These are phyloP conservation scores for Saturnispora quitensis DNA, from an alignment of 805 yeast genomes.

Conservation along the genomic window DNA sequence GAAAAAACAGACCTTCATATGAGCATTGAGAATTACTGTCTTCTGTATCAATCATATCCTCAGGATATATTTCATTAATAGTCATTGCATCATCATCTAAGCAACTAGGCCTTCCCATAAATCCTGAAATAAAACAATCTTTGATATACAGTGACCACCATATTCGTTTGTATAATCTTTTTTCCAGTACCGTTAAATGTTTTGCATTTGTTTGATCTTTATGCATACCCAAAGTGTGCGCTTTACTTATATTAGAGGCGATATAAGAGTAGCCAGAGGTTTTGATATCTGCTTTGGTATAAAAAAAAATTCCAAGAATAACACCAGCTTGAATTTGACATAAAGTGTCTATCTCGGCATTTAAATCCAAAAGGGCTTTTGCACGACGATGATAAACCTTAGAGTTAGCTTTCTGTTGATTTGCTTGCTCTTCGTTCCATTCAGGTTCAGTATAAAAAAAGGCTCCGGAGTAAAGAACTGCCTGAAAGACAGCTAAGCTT, in stretches of 20 bases:
- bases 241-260: constrained; percentile 21
- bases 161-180: constrained; percentile 49
- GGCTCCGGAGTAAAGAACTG: constrained; percentile 62
- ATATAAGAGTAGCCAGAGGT: constrained; percentile 55
- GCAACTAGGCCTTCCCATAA: constrained; percentile 61
- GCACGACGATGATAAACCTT: constrained; percentile 62
- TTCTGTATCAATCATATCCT: constrained; percentile 51
- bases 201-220: constrained; percentile 27
- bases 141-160: constrained; percentile 74
- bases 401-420: constrained; percentile 30
- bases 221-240: constrained; percentile 68
- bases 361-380: constrained; percentile 63
- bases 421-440: constrained; percentile 33
- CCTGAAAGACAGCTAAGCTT: constrained; percentile 52
- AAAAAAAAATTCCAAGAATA: constrained; percentile 58
- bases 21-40: constrained; percentile 25
- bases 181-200: constrained; percentile 13
- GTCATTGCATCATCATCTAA: constrained; percentile 60
- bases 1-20: constrained; percentile 46
- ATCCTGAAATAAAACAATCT: constrained; percentile 57
- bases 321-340: constrained; percentile 52
- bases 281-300: constrained; percentile 53
- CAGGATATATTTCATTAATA: constrained; percentile 61
- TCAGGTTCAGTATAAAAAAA: constrained; percentile 48
- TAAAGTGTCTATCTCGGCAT: constrained; percentile 57